Base-by-base conservation (phyloP, 2,329 filamentous ascomycete species). In the Trichoderma sp. region DNA sequence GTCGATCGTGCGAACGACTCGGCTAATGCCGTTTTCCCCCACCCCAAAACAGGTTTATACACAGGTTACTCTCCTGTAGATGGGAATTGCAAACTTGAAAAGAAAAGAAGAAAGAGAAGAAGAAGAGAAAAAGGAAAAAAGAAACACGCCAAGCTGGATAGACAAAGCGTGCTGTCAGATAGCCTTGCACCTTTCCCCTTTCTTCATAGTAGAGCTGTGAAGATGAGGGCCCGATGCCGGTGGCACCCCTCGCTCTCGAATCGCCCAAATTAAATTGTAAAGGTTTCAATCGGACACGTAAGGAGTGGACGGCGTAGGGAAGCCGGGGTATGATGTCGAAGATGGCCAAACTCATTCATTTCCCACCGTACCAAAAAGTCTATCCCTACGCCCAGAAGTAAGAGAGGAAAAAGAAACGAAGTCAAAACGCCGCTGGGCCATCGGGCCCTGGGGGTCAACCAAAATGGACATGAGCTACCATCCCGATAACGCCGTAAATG, bases 401-500 rank as follows among this genome's bases (percentile, higher is more conserved):
- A 68, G 63, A 66, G 67, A 69, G 63, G 65, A 66, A 69, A 68
- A 68, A 70, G 68, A 71, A 71, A 72, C 74, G 68, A 73, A 67
- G 44, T 72, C 70, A 68, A 75, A 71, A 78, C 76, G 76, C 76
- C 77, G 72, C 73, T 71, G 72, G 70, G 70, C 75, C 74, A 71
- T 75, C 71, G 70, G 69, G 58, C 58, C 67, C 57, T 67, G 65
- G 68, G 74, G 74, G 71, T 70, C 72, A 63, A 73, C 72, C 72
- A 73, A 73, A 67, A 74, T 73, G 73, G 72, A 72, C 75, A 76
- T 74, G 72, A 77, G 72, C 73, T 76, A 68, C 75, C 74, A 73
- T 77, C 72, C 76, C 73, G 68, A 73, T 71, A 80, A 80, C 78
- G 78, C 78, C 78, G 70, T 74, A 68, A 76, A 80, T 80, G 78